A percentile compares a stretch with the other conserved stretches of the same genome.
phyloP scores from a whole-genome alignment of 1,284 basidiomycete genomes.

The Leccinum cinnamomeum region DNA sequence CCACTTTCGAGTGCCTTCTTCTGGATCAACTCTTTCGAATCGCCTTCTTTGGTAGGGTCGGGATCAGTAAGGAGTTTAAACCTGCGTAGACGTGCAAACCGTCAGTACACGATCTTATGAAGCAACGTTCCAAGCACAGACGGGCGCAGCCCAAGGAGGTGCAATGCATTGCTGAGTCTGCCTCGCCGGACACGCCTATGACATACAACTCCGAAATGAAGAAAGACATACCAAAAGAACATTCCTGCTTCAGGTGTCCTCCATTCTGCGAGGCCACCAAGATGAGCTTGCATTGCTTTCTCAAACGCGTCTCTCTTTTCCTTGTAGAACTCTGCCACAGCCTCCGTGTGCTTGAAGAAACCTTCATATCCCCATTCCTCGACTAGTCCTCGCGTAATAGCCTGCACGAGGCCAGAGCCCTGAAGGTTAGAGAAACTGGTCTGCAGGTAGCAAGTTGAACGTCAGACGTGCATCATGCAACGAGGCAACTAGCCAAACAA shows the following conservation, averaged over 20 bases:
- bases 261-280: constrained; percentile 83
- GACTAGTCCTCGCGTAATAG: constrained; percentile 70
- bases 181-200: constrained; percentile 11
- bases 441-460: constrained; percentile 34
- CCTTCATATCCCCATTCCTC: constrained; percentile 77
- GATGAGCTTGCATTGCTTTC: constrained; percentile 67
- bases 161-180: constrained; percentile 8
- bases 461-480: constrained; percentile 11
- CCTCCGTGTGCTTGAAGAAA: constrained; percentile 72
- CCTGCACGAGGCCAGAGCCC: constrained; percentile 76
- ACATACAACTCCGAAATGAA: constrained; percentile 16
- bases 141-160: constrained; percentile 3
- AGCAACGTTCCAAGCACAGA: constrained; percentile 13
- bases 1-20: constrained; percentile 79
- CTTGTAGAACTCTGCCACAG: constrained; percentile 79
- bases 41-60: constrained; percentile 52
- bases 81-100: constrained; percentile 39
- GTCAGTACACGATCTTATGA: constrained; percentile 18
- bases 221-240: constrained; percentile 77
- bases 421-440: constrained; percentile 80
- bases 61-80: constrained; percentile 58
- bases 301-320: constrained; percentile 82
- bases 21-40: constrained; percentile 77
- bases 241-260: constrained; percentile 84
- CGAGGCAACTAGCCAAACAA: constrained; percentile 10